Evolutionary conservation across 2,329 filamentous ascomycete species (phyloP), one percentile per base, ranked within the genome.

Genomic region (Colletotrichum cuscutae): DNA sequence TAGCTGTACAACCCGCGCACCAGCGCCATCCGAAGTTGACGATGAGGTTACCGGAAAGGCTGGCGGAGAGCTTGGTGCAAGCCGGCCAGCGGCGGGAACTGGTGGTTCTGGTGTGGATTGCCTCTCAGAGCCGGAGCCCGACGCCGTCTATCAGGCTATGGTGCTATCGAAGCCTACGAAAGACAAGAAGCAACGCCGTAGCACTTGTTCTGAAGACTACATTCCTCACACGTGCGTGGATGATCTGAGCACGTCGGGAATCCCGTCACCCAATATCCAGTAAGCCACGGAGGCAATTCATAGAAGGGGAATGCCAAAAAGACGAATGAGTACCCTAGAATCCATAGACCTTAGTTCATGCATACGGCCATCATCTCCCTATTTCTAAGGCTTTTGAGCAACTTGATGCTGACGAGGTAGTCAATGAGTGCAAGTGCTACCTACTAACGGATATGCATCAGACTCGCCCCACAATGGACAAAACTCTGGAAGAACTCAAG

Each of bases 81-180:
- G 28, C 7, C 9, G 42, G 35, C 11, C 32, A 4, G 19, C 22
- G 6, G 37, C 35, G 13, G 30, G 9, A 9, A 9, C n/a, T 5
- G 13, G 22, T 19, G 24, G n/a, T 5, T 8, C 12, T 11, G 12
- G 15, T 1, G 35, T 24, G 24, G 53, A n/a, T 12, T 42, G 53
- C 49, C 26, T 57, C n/a, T 54, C 73, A 13, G 62, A 59, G 26
- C 62, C 71, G 2, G 62, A 66, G 24, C 61, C 19, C 4, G 49
- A 68, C 46, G 15, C 49, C 6, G 24, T 57, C 4, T 61, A 71
- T 13, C 71, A 73, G 13, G 60, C 26, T 19, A 66, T 71, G 35
- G 53, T 56, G 4, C 22, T 61, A 15, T 57, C 37, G 9, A 64
- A 46, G 37, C 59, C 67, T 9, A 19, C 28, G 11, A 62, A 71